These are phyloP conservation scores for Colletotrichum sp. DNA, from an alignment of 2,329 filamentous ascomycete species.

Conservation along the genomic window DNA sequence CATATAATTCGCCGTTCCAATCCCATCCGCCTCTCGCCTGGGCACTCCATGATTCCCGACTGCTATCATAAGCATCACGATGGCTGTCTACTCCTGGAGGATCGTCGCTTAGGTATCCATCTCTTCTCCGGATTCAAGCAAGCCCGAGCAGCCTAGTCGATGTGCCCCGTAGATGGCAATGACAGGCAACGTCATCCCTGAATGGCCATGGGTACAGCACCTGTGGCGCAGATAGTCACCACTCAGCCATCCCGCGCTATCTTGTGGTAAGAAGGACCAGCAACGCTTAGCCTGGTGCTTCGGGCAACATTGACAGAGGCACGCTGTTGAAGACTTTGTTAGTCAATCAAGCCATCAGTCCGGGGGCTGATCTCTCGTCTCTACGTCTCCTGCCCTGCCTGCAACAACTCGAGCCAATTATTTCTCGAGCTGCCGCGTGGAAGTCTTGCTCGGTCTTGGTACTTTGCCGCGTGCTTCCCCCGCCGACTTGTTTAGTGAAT, in stretches of 20 bases:
- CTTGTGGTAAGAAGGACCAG: not conserved
- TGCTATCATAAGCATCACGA: not conserved
- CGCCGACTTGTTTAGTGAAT: not conserved
- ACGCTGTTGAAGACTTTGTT: not conserved
- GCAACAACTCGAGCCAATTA: not conserved
- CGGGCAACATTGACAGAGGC: not conserved
- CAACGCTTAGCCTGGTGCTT: not conserved
- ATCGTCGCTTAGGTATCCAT: not conserved
- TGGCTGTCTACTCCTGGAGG: not conserved
- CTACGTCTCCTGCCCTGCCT: not conserved
- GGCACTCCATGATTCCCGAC: not conserved
- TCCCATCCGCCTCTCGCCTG: not conserved
- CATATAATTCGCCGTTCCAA: not conserved
- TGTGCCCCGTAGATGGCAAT: not conserved
- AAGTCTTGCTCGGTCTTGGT: not conserved
- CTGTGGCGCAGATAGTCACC: not conserved
- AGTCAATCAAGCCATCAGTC: not conserved
- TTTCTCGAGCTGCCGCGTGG: not conserved
- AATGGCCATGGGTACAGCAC: not conserved
- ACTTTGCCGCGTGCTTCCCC: not conserved
- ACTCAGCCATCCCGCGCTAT: not conserved
- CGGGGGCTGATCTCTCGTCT: not conserved
- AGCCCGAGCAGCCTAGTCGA: not conserved
- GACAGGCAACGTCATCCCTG: not conserved
- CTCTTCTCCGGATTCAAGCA: not conserved